These are phyloP conservation scores for Penicillium verrucosum DNA, from an alignment of 2,329 filamentous ascomycete genomes.

Conservation along the genomic window DNA sequence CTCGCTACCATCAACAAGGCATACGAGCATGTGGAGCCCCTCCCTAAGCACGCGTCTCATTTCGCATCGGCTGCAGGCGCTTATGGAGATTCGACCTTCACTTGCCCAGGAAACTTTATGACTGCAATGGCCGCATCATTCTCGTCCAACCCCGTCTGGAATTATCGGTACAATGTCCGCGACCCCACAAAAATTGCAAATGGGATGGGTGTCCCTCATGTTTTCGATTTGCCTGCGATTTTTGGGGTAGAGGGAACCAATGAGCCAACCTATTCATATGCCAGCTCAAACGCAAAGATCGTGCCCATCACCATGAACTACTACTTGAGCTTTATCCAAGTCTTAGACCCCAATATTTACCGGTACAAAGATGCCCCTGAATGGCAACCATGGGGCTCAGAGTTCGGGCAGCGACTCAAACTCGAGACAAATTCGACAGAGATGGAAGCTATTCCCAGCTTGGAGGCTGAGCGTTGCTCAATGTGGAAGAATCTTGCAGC, in stretches of 20 bases:
- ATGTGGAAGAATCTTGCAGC: conserved; percentile 17
- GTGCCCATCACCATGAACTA: conserved; percentile 27
- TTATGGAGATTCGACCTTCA: conserved; percentile 51
- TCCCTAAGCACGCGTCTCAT: conserved; percentile 34
- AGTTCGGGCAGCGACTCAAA: conserved; percentile 13
- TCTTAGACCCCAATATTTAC: conserved; percentile 21
- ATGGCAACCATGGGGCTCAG: conserved; percentile 19
- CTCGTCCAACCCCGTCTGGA: conserved; percentile 38
- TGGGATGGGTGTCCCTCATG: conserved; percentile 40
- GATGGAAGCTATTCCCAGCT: conserved; percentile 19
- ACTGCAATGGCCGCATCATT: conserved; percentile 28
- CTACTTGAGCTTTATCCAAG: conserved; percentile 25
- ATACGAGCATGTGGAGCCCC: conserved; percentile 47
- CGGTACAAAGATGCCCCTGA: conserved; percentile 16
- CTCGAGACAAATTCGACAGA: conserved; percentile 21
- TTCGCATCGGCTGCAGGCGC: conserved; percentile 39
- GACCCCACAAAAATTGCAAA: conserved; percentile 35
- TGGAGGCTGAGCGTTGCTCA: conserved; percentile 14
- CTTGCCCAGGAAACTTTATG: conserved; percentile 46
- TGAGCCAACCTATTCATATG: conserved; percentile 16
- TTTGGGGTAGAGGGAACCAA: conserved; percentile 23
- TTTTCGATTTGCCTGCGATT: conserved; percentile 30
- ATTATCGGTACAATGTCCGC: conserved; percentile 50
- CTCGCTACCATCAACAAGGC: conserved; percentile 49
- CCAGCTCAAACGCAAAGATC: conserved; percentile 32